Conservation (phyloP, 306 rosid genomes). For the Inga laurina region DNA sequence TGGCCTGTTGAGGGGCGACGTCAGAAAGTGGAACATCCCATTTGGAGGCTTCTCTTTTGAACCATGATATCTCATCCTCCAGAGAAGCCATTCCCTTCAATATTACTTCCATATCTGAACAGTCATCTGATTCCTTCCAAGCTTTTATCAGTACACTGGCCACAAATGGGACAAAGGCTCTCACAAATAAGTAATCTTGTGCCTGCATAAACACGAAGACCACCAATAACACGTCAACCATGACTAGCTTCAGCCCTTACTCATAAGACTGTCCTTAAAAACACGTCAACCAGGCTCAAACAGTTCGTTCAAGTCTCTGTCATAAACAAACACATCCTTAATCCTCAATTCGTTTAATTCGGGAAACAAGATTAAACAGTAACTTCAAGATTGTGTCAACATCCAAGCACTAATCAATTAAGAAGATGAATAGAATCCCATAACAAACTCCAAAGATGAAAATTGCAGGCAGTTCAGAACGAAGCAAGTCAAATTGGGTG, state of each 20-base stretch:
- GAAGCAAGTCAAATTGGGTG: not conserved
- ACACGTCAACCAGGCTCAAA: not conserved
- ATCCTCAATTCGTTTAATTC: not conserved
- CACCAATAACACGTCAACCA: too few relatives aligned
- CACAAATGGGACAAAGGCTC: constrained; percentile 66
- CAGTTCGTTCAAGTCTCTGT: not conserved
- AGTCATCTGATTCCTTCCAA: constrained; percentile 60
- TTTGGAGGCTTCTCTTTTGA: constrained; percentile 64
- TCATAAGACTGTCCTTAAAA: not conserved
- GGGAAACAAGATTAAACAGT: not conserved
- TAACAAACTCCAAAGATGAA: not conserved
- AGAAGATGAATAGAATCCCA: not conserved
- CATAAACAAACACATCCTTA: not conserved
- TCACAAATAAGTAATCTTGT: constrained; percentile 76
- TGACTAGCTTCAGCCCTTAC: not conserved
- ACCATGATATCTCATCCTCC: constrained; percentile 74
- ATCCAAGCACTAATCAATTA: not conserved
- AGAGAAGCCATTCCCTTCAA: constrained; percentile 63
- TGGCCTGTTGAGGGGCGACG: constrained; percentile 53
- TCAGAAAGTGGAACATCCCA: constrained; percentile 56
- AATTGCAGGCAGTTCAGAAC: not conserved
- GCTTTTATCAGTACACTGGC: constrained; percentile 69
- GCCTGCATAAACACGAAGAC: constrained; percentile 43
- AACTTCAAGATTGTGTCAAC: not conserved
- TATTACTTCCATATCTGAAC: constrained; percentile 60